Conservation (phyloP, 345 rosid species). For the Balakata baccata region DNA sequence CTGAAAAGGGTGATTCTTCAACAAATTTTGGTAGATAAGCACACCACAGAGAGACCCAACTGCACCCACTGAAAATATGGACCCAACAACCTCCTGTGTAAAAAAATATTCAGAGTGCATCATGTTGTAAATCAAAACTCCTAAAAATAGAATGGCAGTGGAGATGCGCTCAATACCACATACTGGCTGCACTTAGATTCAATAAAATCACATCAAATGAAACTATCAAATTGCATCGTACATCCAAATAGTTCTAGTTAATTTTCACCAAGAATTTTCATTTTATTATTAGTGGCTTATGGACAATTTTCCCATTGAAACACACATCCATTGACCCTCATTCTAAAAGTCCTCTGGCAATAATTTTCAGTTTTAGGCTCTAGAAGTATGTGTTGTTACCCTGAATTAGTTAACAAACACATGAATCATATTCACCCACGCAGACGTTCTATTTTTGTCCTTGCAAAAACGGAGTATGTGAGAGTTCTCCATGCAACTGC, state of each 20-base stretch:
- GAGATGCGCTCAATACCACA: neutral
- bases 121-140: conserved; percentile 5
- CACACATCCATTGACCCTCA: neutral
- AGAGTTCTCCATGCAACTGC: neutral
- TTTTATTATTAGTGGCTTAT: neutral
- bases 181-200: no score
- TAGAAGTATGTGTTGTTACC: neutral
- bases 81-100: conserved; percentile 63
- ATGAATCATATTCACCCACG: neutral
- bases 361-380: neutral
- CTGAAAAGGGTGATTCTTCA: conserved; percentile 56
- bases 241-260: neutral
- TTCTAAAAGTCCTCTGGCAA: neutral
- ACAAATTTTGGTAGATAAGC: conserved; percentile 50
- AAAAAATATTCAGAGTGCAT: neutral
- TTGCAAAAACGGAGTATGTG: neutral
- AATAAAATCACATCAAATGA: no score
- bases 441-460: neutral
- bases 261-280: neutral
- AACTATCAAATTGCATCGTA: neutral
- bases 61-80: conserved; percentile 57
- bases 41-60: conserved; percentile 68
- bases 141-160: neutral
- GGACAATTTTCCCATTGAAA: neutral
- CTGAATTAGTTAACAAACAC: neutral